Percentiles rank a stretch among this genome's conserved stretches.
These are phyloP conservation scores for Chlamydomonas eustigma DNA, from an alignment of 139 green algal genomes.

Conservation along the genomic window DNA sequence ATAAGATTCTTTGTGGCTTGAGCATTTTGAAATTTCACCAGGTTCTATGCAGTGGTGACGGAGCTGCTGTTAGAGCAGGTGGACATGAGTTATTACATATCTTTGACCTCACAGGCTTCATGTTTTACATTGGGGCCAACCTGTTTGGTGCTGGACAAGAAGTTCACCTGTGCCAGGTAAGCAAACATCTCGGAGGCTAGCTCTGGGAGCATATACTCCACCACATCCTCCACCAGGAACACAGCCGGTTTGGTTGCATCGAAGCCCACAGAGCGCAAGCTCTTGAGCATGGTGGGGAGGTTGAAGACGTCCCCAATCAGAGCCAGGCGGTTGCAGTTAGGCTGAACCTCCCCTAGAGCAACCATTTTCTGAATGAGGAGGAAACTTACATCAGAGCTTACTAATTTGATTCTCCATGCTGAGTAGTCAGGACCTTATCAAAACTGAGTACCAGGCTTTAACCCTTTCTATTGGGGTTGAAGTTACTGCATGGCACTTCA, in stretches of 20 bases:
- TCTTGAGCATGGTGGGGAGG: conserved; percentile 12
- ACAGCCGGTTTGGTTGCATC: background rate
- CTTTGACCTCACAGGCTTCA: no score
- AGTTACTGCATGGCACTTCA: no score
- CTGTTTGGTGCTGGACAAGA: no score
- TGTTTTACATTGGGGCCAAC: no score
- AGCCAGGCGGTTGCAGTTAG: conserved; percentile 23
- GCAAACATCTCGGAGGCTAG: conserved; percentile 26
- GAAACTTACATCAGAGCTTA: no score
- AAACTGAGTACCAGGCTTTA: background rate
- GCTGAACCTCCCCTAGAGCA: conserved; percentile 16
- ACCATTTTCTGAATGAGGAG: conserved; percentile 6
- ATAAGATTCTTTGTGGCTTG: no score
- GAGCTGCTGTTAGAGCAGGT: no score
- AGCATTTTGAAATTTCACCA: no score
- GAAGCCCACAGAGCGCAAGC: conserved; percentile 12
- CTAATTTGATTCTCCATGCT: no score
- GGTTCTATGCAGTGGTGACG: no score
- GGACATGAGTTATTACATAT: no score
- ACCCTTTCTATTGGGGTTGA: background rate
- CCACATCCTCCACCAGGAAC: conserved; percentile 33
- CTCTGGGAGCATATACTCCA: conserved; percentile 36
- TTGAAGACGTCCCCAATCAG: conserved; percentile 28
- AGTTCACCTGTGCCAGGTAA: no score
- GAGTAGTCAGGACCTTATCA: background rate